Base-by-base conservation (phyloP, 2,329 filamentous ascomycete species). In the Pestalotiopsis sp. region DNA sequence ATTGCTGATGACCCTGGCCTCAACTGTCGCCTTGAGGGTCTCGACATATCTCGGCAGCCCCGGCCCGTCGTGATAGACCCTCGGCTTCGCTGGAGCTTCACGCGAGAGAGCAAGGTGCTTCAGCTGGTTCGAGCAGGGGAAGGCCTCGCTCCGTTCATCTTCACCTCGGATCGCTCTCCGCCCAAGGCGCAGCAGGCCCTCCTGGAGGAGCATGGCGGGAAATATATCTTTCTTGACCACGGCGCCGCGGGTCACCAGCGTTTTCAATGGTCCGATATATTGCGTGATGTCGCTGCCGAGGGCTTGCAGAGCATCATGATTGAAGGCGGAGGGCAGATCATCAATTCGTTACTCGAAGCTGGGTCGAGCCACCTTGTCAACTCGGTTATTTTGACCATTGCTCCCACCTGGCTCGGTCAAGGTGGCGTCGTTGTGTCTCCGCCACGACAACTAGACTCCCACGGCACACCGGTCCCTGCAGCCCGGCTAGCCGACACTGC, bases 381-480 rank as follows among this genome's bases (percentile, higher is more conserved):
- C 75, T 91, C 91, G 2, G 90, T 97, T 62, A 92, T 98, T 73
- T 85, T 98, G 68, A 98, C 95, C 0, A 89, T 98, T 74, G 94
- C 95, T 3, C 95, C 95, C 9, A 93, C 90, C 0, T 98, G 94
- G 88, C 84, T 98, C n/a, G 95, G 95, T 1, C 85, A 87, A 68
- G 93, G 92, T 2, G 94, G 94, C 7, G 92, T 98, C 10, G 85
- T 89, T 11, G 93, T 97, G 2, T 91, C 89, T 60, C 95, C 94
- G 1, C 83, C 88, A 22, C 84, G 88, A 40, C 85, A 84, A 55
- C 74, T 78, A 2, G 84, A 85, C 67, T 78, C 80, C 2, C 76
- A 83, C 20, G 88, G 86, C 3, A 80, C 81, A 59, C 84, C 86
- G 4, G 79, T 87, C 61, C 84, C 91, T 6, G 89, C 89, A 1